Conservation (phyloP, 2,329 filamentous ascomycete genomes). For the Sarocladium oryzae region DNA sequence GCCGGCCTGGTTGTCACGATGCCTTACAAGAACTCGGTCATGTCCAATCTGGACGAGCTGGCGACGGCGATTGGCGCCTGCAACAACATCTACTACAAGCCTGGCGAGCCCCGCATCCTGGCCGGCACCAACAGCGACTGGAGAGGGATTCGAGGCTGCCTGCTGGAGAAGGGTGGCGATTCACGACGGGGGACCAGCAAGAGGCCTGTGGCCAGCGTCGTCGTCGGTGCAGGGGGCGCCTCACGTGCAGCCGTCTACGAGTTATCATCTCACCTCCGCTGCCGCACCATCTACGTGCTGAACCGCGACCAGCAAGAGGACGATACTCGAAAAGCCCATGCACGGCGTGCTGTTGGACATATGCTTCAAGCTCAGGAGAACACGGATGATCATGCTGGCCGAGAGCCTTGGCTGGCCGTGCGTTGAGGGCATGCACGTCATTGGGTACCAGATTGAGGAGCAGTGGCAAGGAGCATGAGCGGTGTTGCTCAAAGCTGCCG, state of each 20-base stretch:
- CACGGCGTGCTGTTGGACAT: conserved; percentile 33
- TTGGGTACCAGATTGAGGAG: conserved; percentile 32
- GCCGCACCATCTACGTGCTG: conserved; percentile 26
- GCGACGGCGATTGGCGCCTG: conserved; percentile 29
- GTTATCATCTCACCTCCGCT: conserved; percentile 21
- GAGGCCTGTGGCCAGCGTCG: conserved; percentile 21
- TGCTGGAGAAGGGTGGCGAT: conserved; percentile 14
- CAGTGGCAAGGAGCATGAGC: conserved; percentile 31
- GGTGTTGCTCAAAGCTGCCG: conserved; percentile 24
- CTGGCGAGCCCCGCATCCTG: neutral
- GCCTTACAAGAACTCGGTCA: conserved; percentile 33
- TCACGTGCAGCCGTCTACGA: conserved; percentile 33
- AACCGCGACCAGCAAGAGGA: conserved; percentile 26
- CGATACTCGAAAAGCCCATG: conserved; percentile 19
- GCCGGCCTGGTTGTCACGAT: conserved; percentile 24
- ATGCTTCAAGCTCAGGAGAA: conserved; percentile 34
- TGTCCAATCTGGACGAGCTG: conserved; percentile 27
- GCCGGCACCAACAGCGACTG: conserved; percentile 37
- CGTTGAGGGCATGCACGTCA: conserved; percentile 33
- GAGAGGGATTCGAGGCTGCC: conserved; percentile 31
- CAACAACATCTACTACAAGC: conserved; percentile 26
- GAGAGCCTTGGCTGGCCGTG: conserved; percentile 25
- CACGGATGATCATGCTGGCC: conserved; percentile 28
- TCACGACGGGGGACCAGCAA: conserved; percentile 8
- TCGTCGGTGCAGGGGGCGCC: conserved; percentile 36